These are phyloP conservation scores for Boletellus dicymbophilus DNA, from an alignment of 1,284 basidiomycete species.

Conservation along the genomic window DNA sequence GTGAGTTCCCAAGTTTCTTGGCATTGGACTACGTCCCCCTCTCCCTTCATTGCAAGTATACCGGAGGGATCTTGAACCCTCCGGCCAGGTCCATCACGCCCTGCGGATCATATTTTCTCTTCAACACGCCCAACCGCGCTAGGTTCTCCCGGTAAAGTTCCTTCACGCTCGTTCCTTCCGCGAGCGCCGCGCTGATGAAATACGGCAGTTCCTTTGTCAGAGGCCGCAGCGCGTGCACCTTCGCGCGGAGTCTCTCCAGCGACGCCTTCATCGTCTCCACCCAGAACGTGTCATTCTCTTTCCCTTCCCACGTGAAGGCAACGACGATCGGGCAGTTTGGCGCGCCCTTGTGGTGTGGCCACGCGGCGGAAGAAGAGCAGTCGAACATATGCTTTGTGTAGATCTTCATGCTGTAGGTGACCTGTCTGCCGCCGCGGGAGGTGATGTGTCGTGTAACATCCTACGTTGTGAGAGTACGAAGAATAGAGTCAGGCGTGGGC, in stretches of 20 bases:
- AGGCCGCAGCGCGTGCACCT: background rate
- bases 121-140: background rate
- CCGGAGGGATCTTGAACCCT: conserved; percentile 16
- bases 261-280: conserved; percentile 12
- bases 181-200: conserved; percentile 7
- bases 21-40: too few relatives aligned
- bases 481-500: too few relatives aligned
- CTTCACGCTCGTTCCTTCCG: background rate
- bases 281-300: conserved; percentile 27
- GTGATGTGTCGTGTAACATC: too few relatives aligned
- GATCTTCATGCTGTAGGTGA: too few relatives aligned
- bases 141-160: conserved; percentile 14
- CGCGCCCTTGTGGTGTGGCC: conserved; percentile 21
- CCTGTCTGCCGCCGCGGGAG: too few relatives aligned
- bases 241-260: conserved; percentile 5
- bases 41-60: background rate
- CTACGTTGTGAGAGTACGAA: too few relatives aligned
- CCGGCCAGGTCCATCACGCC: conserved; percentile 11
- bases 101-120: conserved; percentile 8
- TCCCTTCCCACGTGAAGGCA: conserved; percentile 24
- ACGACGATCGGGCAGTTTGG: conserved; percentile 22
- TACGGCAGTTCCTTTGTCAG: conserved; percentile 3
- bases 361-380: conserved; percentile 20
- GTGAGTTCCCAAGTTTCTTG: too few relatives aligned
- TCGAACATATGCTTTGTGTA: conserved; percentile 24